Percentiles rank a stretch among this genome's conserved stretches.
phyloP scores from a whole-genome alignment of 2,329 filamentous ascomycete genomes.

The Calonectria multiphialidica region DNA sequence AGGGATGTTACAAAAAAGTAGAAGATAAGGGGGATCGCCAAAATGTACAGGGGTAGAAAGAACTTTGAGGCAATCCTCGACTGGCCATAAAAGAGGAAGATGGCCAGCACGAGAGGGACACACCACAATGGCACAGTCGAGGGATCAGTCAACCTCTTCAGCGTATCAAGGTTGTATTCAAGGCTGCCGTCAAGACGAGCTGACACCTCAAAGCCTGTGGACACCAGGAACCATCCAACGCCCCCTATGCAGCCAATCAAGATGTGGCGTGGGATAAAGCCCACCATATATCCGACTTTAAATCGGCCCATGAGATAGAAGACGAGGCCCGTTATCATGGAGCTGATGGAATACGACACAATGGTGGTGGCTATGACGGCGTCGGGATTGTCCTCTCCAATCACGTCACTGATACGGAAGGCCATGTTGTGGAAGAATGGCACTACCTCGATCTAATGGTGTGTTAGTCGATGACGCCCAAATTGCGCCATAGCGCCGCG shows the following conservation, averaged over 20 bases:
- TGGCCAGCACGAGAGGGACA: conserved; percentile 80
- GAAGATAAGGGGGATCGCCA: conserved; percentile 80
- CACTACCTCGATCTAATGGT: conserved; percentile 86
- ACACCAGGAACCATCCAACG: conserved; percentile 93
- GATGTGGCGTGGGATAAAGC: conserved; percentile 97
- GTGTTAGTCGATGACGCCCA: conserved; percentile 12
- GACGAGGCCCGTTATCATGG: conserved; percentile 88
- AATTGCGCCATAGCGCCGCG: background rate
- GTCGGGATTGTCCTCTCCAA: conserved; percentile 85
- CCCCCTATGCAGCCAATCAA: conserved; percentile 97
- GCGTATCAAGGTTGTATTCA: conserved; percentile 81
- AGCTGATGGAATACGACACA: conserved; percentile 89
- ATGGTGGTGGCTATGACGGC: conserved; percentile 96
- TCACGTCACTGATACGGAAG: conserved; percentile 81
- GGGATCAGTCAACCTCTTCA: conserved; percentile 78
- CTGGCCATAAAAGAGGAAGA: conserved; percentile 82
- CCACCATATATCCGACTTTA: conserved; percentile 90
- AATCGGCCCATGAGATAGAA: conserved; percentile 93
- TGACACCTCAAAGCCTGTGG: conserved; percentile 94
- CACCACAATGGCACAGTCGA: conserved; percentile 88
- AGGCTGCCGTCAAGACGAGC: conserved; percentile 88
- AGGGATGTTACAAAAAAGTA: conserved; percentile 81
- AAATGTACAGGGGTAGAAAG: conserved; percentile 88
- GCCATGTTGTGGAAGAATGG: conserved; percentile 99
- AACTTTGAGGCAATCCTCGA: conserved; percentile 84